Evolutionary conservation across 2,329 filamentous ascomycete genomes (phyloP).

Genomic region (Taxawa tesnikishii): DNA sequence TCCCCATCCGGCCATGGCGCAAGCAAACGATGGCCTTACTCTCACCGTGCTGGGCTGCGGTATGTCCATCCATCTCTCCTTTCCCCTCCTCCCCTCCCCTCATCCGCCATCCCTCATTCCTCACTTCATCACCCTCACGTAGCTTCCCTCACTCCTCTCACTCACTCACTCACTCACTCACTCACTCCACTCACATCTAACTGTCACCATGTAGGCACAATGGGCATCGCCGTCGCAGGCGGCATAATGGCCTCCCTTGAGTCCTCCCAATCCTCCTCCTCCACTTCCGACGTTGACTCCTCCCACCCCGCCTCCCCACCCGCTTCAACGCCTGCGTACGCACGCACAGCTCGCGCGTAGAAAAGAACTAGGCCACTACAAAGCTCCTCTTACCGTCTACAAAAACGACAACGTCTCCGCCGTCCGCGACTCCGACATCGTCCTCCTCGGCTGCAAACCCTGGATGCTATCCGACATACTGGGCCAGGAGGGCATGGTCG

Average conservation of each 20-base stretch:
- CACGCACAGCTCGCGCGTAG: constrained; percentile 55
- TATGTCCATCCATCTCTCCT: constrained; percentile 30
- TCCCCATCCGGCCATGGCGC: too few species aligned
- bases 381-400: constrained; percentile 50
- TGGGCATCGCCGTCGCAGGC: constrained; percentile 74
- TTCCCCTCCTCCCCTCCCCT: too few species aligned
- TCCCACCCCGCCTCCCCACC: constrained; percentile 50
- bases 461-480: constrained; percentile 60
- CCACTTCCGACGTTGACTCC: constrained; percentile 4
- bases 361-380: constrained; percentile 52
- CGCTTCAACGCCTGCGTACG: constrained; percentile 74
- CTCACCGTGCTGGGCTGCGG: constrained; percentile 74
- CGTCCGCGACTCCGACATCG: constrained; percentile 55
- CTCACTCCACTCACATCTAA: too few species aligned
- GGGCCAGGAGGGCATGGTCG: constrained; percentile 51
- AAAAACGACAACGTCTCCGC: constrained; percentile 61
- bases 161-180: constrained; percentile 1
- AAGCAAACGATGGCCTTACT: constrained; percentile 41
- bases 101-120: too few species aligned
- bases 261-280: constrained; percentile 22
- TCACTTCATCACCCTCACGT: not conserved
- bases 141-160: too few species aligned
- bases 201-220: constrained; percentile 46
- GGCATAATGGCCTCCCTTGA: constrained; percentile 64
- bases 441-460: constrained; percentile 73